phyloP scores from a whole-genome alignment of 345 rosid species.

The Cardamine occulta region DNA sequence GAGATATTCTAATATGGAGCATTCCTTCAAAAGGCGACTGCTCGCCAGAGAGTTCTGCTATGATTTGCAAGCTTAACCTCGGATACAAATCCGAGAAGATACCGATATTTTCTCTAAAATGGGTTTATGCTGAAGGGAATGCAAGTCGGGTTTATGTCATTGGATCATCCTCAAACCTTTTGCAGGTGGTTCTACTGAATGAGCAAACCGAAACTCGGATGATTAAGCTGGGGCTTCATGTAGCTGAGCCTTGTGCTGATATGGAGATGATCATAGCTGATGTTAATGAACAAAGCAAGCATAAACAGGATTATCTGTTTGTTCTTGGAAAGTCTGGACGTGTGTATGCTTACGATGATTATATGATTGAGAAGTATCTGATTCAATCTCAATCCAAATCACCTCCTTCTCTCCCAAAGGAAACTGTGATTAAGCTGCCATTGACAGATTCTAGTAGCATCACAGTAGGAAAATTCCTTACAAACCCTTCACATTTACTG shows the following conservation, averaged over 20 bases:
- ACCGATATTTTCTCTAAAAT: slow-evolving; percentile 72
- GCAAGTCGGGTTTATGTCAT: slow-evolving; percentile 72
- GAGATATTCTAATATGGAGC: slow-evolving; percentile 78
- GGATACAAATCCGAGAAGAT: slow-evolving; percentile 76
- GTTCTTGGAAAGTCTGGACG: slow-evolving; percentile 85
- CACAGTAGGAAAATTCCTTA: slow-evolving; percentile 62
- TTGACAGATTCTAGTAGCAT: slow-evolving; percentile 62
- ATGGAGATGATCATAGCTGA: slow-evolving; percentile 73
- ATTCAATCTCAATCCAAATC: slow-evolving; percentile 75
- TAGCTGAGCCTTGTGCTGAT: slow-evolving; percentile 75
- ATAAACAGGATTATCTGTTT: slow-evolving; percentile 59
- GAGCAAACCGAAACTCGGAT: slow-evolving; percentile 79
- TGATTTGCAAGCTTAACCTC: slow-evolving; percentile 74
- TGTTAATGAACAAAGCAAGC: slow-evolving; percentile 61
- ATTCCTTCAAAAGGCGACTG: slow-evolving; percentile 53
- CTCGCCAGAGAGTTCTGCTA: slow-evolving; percentile 50
- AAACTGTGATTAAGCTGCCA: slow-evolving; percentile 65
- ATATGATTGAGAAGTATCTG: slow-evolving; percentile 78
- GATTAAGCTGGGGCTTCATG: slow-evolving; percentile 71
- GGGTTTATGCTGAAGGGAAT: slow-evolving; percentile 72
- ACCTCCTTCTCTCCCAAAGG: slow-evolving; percentile 80
- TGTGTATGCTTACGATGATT: slow-evolving; percentile 73
- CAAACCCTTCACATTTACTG: slow-evolving; percentile 50
- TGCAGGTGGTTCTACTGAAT: slow-evolving; percentile 78
- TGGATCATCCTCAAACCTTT: slow-evolving; percentile 62